Percentiles rank a stretch among this genome's conserved stretches.
These are phyloP conservation scores for Mucor circinelloides DNA, from an alignment of 371 early-diverging fungal genomes.

Conservation along the genomic window DNA sequence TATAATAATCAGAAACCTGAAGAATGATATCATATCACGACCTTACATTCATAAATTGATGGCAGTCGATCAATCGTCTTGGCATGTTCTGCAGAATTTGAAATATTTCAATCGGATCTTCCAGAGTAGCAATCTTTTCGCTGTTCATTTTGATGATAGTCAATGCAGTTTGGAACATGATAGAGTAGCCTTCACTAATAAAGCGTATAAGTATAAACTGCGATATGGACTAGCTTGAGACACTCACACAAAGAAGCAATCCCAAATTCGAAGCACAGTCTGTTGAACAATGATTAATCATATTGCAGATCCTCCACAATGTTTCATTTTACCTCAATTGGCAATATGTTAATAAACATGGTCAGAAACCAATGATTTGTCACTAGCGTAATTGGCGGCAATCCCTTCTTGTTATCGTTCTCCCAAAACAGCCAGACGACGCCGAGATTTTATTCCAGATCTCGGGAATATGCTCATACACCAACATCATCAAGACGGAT, in stretches of 20 bases:
- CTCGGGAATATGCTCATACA: slow-evolving; percentile 59
- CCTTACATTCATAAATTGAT: slow-evolving; percentile 66
- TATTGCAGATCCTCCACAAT: neutral
- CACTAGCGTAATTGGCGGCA: slow-evolving; percentile 75
- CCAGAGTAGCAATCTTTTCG: slow-evolving; percentile 54
- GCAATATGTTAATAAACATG: slow-evolving; percentile 78
- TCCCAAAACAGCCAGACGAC: slow-evolving; percentile 55
- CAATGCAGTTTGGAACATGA: slow-evolving; percentile 77
- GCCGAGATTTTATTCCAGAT: slow-evolving; percentile 55
- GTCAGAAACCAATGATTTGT: slow-evolving; percentile 89
- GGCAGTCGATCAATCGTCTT: slow-evolving; percentile 69
- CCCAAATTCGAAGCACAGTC: slow-evolving; percentile 83
- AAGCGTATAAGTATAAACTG: neutral
- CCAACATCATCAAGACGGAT: slow-evolving; percentile 67
- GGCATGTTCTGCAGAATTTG: slow-evolving; percentile 69
- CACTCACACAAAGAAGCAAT: slow-evolving; percentile 74
- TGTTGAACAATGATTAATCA: neutral
- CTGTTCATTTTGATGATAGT: slow-evolving; percentile 78
- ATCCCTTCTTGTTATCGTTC: slow-evolving; percentile 44
- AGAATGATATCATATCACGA: neutral
- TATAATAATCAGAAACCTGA: neutral
- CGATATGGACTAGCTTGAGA: no score
- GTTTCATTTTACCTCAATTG: slow-evolving; percentile 53
- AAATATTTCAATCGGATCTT: slow-evolving; percentile 72
- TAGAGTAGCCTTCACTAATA: slow-evolving; percentile 68